Base-by-base conservation (phyloP, 371 early-diverging fungal genomes). In the Blyttiomyces sp. region DNA sequence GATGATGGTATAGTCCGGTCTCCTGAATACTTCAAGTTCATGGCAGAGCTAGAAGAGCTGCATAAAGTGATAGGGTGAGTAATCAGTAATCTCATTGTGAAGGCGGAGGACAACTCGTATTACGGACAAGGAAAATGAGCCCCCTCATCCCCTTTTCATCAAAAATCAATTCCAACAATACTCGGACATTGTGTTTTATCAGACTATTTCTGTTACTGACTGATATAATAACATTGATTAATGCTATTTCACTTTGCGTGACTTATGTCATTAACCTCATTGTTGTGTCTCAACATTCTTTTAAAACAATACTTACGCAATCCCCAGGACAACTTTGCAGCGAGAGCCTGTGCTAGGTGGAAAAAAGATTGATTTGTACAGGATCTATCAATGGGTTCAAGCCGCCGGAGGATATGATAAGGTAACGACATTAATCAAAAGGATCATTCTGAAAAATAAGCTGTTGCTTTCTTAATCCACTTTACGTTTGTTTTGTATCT, bases 281-380 rank as follows among this genome's bases (percentile, higher is more conserved):
- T 54, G 28, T 30, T 58, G 55, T 6, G 17, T 26, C 21, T 7
- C 30, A 1, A 35, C 30, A 55, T 21, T 42, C 13, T 33, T 19
- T 19, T 21, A 49, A 55, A n/a, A 19, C 42, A 50, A 21, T 19
- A 48, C 26, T 48, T 24, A 13, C 4, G 26, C 36, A 27, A 13
- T 21, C 23, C 27, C 16, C 43, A 89, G 89, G 35, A 86, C 88
- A 45, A 57, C 75, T 3, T 71, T 89, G 21, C 88, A 88, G 60
- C 75, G 78, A 17, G 90, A 92, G 61, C 90, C 88, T 31, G 83
- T 92, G 9, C 77, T 92, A 24, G 92, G 92, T 61, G 89, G 90
- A 7, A 86, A 88, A 63, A 81, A 81, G 61, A 69, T 92, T 23
- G 90, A 90, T 75, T 70, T 92, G 34, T 73, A 83, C 54, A 74